Percentiles rank a stretch among this genome's conserved stretches.
Evolutionary conservation across 352 stramenopile genomes (phyloP).

Genomic region (Phytopythium vexans): DNA sequence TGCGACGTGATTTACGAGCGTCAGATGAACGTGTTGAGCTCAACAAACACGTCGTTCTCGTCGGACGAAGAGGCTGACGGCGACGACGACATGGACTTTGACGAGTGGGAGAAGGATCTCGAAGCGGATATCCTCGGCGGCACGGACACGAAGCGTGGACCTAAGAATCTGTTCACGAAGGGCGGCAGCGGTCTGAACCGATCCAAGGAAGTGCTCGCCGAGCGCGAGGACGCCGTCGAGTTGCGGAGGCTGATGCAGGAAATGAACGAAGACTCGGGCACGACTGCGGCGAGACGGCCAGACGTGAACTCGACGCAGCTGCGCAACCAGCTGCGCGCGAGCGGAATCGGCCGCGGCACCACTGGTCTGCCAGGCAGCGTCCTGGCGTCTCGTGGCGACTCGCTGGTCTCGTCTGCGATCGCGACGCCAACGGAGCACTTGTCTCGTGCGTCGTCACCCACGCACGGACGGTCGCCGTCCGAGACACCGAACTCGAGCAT

Average conservation of each 20-base stretch:
- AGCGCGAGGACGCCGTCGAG: conserved; percentile 80
- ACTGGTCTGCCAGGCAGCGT: conserved; percentile 16
- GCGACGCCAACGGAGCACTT: conserved; percentile 62
- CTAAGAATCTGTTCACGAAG: conserved; percentile 74
- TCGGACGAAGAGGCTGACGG: conserved; percentile 74
- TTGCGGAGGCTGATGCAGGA: conserved; percentile 75
- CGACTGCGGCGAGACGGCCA: conserved; percentile 43
- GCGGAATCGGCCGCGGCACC: conserved; percentile 54
- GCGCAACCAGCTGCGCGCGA: conserved; percentile 63
- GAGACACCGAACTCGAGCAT: conserved; percentile 21
- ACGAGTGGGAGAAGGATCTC: conserved; percentile 73
- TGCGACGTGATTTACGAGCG: conserved; percentile 84
- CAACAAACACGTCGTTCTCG: conserved; percentile 55
- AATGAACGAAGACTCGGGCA: conserved; percentile 74
- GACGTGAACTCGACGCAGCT: conserved; percentile 65
- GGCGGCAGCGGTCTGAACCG: conserved; percentile 73
- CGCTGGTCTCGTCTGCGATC: conserved; percentile 58
- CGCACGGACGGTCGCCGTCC: conserved; percentile 21
- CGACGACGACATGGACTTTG: conserved; percentile 55
- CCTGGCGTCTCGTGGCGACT: conserved; percentile 48
- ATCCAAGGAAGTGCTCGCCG: conserved; percentile 62
- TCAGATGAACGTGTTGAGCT: conserved; percentile 79
- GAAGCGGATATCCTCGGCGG: conserved; percentile 72
- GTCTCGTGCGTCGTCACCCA: conserved; percentile 66
- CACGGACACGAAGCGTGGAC: conserved; percentile 61